Evolutionary conservation across 495 filamentous ascomycete genomes (phyloP), one percentile per base, ranked within the genome.

Genomic region (Eremomyces bilateralis): DNA sequence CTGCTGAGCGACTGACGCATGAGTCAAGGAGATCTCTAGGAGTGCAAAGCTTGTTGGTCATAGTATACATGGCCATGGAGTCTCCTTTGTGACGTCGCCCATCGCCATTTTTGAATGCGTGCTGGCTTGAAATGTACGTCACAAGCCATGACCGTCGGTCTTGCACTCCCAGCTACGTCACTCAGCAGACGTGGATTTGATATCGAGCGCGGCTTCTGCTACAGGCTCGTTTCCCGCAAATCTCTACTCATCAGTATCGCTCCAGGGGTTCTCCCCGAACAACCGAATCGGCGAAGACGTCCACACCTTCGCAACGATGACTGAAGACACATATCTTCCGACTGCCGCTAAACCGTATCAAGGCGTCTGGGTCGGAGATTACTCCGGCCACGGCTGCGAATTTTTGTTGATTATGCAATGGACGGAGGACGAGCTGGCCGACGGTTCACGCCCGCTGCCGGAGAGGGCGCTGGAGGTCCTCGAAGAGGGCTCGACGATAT

Each of bases 351-450:
- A 81, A 49, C 84, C 81, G 1, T 91, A 67, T 47, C 72, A 78
- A 41, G 85, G 85, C 0, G 76, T 95, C 16, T 95, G 80, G 79
- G 76, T 85, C 6, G 85, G 85, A 3, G 82, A 93, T 47, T 93
- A 90, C 46, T 72, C 70, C 10, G 70, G 65, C 0, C 83, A 95
- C 47, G 81, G 83, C 1, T 90, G 79, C 52, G 84, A 95, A 50
- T 90, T 91, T 40, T 48, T 93, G 6, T 58, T 84, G 3, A 60
- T 95, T 22, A 51, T 76, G 36, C 85, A 95, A 51, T 62, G 63
- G 12, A 72, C 78, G 21, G 47, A 47, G 21, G 33, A 44, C 4
- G 36, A 47, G 4, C 43, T 37, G 18, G 12, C 15, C 13, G 17
- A 40, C 12, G 43, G 43, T 13, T 43, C 45, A 17, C 35, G 31